Evolutionary conservation across 208 protist genomes (phyloP).

Genomic region (Crithidia mellificae): DNA sequence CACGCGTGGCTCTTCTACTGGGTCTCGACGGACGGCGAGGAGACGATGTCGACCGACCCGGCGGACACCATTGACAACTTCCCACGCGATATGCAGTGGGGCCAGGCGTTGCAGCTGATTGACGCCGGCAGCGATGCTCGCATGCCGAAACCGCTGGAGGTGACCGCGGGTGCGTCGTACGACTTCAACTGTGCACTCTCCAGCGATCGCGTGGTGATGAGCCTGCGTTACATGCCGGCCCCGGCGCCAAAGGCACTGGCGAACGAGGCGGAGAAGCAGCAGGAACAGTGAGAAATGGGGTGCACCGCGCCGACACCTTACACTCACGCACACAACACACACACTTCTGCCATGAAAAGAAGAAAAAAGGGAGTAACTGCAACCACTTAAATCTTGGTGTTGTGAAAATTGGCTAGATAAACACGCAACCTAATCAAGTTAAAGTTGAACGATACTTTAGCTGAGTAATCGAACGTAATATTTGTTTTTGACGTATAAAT

Average conservation of each 20-base stretch:
- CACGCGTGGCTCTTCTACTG: slow-evolving; percentile 91
- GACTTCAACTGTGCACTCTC: slow-evolving; percentile 68
- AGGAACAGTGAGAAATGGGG: slow-evolving; percentile 5
- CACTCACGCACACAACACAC: no score
- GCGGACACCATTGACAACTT: slow-evolving; percentile 89
- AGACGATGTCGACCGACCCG: slow-evolving; percentile 85
- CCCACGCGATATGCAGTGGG: slow-evolving; percentile 94
- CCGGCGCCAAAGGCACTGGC: not conserved
- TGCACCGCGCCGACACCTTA: no score
- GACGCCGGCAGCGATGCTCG: slow-evolving; percentile 53
- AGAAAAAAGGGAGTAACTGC: no score
- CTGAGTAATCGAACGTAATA: no score
- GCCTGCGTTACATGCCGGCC: slow-evolving; percentile 44
- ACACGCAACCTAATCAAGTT: no score
- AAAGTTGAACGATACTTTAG: no score
- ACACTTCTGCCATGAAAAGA: no score
- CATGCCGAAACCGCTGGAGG: slow-evolving; percentile 48
- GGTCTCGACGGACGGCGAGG: slow-evolving; percentile 50
- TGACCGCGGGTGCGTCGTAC: slow-evolving; percentile 51
- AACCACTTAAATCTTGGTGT: no score
- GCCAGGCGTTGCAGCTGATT: slow-evolving; percentile 90
- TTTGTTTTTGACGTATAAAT: no score
- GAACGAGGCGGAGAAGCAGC: slow-evolving; percentile 34
- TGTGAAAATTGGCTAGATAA: no score
- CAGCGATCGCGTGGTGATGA: slow-evolving; percentile 65